phyloP scores from a whole-genome alignment of 2,329 filamentous ascomycete species.

The Dactylella cylindrospora region DNA sequence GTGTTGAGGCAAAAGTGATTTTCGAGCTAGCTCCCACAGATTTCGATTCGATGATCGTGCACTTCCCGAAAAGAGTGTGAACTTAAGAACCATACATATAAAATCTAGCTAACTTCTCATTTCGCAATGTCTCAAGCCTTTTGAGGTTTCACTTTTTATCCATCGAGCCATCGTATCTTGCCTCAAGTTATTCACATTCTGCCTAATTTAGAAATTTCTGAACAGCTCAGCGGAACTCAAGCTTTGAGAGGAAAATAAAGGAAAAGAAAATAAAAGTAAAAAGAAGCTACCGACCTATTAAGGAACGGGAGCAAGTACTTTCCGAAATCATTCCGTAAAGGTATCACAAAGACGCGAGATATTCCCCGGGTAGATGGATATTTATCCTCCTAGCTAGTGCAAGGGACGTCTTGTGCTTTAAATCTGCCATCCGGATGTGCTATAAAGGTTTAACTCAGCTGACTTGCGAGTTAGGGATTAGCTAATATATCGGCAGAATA shows the following conservation, averaged over 20 bases:
- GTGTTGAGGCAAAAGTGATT: conserved; percentile 36
- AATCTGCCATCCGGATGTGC: not conserved
- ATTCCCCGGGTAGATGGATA: conserved; percentile 31
- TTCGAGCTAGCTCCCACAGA: no score
- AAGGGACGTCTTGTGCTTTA: not conserved
- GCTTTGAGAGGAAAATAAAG: conserved; percentile 15
- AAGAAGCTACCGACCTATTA: no score
- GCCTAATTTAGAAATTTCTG: conserved; percentile 30
- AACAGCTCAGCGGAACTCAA: conserved; percentile 25
- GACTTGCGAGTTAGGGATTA: conserved; percentile 19
- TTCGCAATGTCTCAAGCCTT: conserved; percentile 13
- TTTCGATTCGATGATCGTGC: no score
- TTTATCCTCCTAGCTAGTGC: not conserved
- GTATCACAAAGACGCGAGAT: conserved; percentile 16
- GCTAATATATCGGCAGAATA: conserved; percentile 8
- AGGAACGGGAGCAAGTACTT: no score
- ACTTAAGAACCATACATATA: no score
- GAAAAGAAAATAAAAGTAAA: no score
- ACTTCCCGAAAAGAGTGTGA: no score
- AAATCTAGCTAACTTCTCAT: no score
- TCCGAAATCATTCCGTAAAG: conserved; percentile 43
- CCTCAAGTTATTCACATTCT: conserved; percentile 18
- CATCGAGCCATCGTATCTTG: conserved; percentile 4
- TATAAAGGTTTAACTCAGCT: conserved; percentile 21
- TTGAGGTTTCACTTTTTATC: conserved; percentile 15